Evolutionary conservation across 2,329 filamentous ascomycete genomes (phyloP), one percentile per base, ranked within the genome.

Genomic region (Monosporascus sp.): DNA sequence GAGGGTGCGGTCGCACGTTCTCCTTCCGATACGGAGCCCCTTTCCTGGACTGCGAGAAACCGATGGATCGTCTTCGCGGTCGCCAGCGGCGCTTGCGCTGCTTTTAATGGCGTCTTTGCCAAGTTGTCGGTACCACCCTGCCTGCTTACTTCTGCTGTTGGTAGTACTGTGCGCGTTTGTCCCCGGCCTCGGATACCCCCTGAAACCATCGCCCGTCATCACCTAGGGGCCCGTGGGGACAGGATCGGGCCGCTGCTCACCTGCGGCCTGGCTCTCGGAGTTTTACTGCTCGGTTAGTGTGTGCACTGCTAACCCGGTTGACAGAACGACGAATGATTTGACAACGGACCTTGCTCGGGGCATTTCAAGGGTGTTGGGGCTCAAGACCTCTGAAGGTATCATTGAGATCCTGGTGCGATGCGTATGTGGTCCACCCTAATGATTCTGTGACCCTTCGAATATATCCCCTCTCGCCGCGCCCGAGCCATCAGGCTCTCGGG

Each of bases 41-140:
- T 64, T 63, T 63, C 66, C 4, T 69, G 63, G 65, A 41, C 60
- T 2, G 51, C 28, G 22, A 56, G 65, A 49, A 72, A 73, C 58
- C 77, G 80, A 59, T 88, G 85, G 85, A 79, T 93, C 57, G 72
- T 86, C 49, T 79, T 88, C 57, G 87, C 89, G 43, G 68, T 92
- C 43, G 82, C 86, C 48, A 90, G 87, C 65, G 89, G 89, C 57
- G 84, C 81, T 51, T 92, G 88, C 64, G 89, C 89, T 35, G 88
- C 89, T 22, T 86, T 89, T 61, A 94, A 94, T 63, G 89, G 89
- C 55, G 85, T 89, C 5, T 91, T 93, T 74, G 89, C 89, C 1
- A 94, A 93, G 72, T 74, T 94, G 86, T 89, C 73, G 64, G 82
- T 77, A 31, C 48, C 17, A 9, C 37, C 15, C 22, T 49, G 28